Percentiles rank a stretch among this genome's conserved stretches.
These are phyloP conservation scores for Tympanopsis confertula DNA, from an alignment of 2,329 filamentous ascomycete species.

Conservation along the genomic window DNA sequence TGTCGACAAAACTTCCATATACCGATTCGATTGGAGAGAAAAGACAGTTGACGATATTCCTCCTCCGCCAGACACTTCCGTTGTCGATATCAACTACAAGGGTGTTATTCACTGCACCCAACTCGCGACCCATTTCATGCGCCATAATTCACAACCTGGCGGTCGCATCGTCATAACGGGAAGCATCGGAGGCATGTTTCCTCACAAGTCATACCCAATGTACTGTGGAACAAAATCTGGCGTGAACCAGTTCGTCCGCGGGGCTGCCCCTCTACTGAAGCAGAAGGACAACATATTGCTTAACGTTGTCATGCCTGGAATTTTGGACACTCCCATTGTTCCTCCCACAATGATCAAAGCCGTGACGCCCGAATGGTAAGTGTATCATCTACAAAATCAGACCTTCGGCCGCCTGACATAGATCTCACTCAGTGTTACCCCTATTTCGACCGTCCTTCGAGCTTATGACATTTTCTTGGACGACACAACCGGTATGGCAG, in stretches of 20 bases:
- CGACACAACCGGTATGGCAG: neutral
- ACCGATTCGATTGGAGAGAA: constrained; percentile 11
- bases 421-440: neutral
- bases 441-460: neutral
- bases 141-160: constrained; percentile 5
- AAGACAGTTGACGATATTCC: constrained; percentile 5
- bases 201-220: constrained; percentile 7
- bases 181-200: constrained; percentile 6
- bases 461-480: neutral
- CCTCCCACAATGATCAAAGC: constrained; percentile 2
- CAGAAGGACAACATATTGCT: constrained; percentile 8
- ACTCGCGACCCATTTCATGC: constrained; percentile 8
- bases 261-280: constrained; percentile 5
- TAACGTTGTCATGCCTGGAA: constrained; percentile 7
- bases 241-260: constrained; percentile 4
- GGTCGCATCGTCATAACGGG: constrained; percentile 8
- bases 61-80: constrained; percentile 6
- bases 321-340: constrained; percentile 6
- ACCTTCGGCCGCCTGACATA: neutral
- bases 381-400: neutral
- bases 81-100: constrained; percentile 7
- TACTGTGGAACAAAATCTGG: constrained; percentile 6
- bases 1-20: constrained; percentile 30
- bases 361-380: neutral
- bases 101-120: constrained; percentile 7